A percentile compares a stretch with the other conserved stretches of the same genome.
Conservation (phyloP, 2,329 filamentous ascomycete species). For the Cyphellophora europaea region DNA sequence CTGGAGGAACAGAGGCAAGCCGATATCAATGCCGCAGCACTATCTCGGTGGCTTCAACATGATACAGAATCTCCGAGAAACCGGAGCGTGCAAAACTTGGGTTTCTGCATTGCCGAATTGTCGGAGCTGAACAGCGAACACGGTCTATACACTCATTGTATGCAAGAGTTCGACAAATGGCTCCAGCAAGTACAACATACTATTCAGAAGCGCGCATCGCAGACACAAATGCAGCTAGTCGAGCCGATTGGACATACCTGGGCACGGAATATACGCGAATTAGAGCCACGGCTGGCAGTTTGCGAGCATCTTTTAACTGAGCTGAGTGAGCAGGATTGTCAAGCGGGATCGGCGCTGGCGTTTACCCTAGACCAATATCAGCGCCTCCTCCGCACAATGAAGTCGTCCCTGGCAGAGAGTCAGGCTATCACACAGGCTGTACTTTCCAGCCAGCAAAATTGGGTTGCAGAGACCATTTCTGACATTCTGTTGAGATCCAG, state of each 20-base stretch:
- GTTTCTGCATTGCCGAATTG: background rate
- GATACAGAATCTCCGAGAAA: background rate
- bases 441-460: background rate
- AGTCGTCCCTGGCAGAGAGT: background rate
- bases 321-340: background rate
- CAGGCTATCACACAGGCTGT: background rate
- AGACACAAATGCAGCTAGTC: background rate
- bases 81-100: background rate
- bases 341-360: background rate
- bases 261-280: background rate
- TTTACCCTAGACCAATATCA: background rate
- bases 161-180: slow-evolving; percentile 3
- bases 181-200: slow-evolving; percentile 2
- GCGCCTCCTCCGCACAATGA: background rate
- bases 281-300: background rate
- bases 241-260: background rate
- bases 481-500: too few relatives aligned
- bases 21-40: slow-evolving; percentile 24
- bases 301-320: background rate
- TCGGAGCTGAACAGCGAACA: background rate
- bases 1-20: slow-evolving; percentile 25
- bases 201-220: background rate
- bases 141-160: background rate
- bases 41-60: slow-evolving; percentile 5
- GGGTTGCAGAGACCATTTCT: background rate